Evolutionary conservation across 1,284 basidiomycete genomes (phyloP), one percentile per base, ranked within the genome.

Genomic region (Peniophora sp.): DNA sequence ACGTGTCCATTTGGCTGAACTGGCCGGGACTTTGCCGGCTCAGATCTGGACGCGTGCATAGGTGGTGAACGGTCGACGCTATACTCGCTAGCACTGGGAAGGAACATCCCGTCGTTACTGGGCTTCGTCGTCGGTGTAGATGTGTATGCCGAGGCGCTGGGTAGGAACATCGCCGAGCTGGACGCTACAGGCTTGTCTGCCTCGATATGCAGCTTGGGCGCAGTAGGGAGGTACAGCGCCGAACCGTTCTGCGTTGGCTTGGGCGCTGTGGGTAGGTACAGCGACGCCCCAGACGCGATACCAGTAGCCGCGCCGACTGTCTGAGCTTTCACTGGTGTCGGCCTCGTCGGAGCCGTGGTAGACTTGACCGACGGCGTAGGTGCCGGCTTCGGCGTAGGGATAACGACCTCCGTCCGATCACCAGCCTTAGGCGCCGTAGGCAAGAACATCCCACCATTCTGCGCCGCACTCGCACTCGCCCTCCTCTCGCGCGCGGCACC

Each of bases 401-500:
- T 6, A 12, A 32, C 12, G 27, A 32, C 27, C 27, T 32, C 27
- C 27, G 27, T 12, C 27, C 27, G 5, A 32, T 32, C 27, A 12
- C 27, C 54, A 0, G 62, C 61, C 5, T 58, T 60, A 1, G 67
- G 58, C 2, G 62, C 61, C 5, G 58, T 60, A 1, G 67, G 58
- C 2, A 61, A 55, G 52, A 67, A 56, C 10, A 64, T 60, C 50
- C 63, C 51, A 12, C 58, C 57, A 47, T 64, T 62, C 19, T 63
- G 65, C 48, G 66, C 64, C 49, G 61, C 59, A 51, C 57, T 55
- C 45, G 53, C 44, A 53, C 58, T 53, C 2, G 57, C 58, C 32
- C 57, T 55, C 41, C 60, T 56, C 49, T 64, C 64, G 43, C 69
- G 69, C 10, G 80, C 63, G 34, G 84, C 77, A 53, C 72, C 76